Percentiles rank a stretch among this genome's conserved stretches.
These are phyloP conservation scores for Alternaria sp. DNA, from an alignment of 2,329 filamentous ascomycete genomes.

Conservation along the genomic window DNA sequence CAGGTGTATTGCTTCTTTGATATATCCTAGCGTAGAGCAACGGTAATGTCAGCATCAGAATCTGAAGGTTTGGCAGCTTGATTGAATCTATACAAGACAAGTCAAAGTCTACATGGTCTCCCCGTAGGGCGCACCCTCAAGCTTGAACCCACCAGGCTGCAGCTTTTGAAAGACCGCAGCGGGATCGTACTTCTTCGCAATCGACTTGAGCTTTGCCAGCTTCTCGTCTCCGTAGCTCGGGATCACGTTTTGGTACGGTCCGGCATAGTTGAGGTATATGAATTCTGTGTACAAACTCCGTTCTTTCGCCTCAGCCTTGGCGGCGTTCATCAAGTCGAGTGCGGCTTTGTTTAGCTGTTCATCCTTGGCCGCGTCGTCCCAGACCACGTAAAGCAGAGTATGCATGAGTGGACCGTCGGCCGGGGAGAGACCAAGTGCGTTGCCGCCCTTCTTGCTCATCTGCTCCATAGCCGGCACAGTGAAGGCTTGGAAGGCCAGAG, in stretches of 20 bases:
- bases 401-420: constrained; percentile 25
- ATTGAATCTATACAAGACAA: background rate
- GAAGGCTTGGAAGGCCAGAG: constrained; percentile 18
- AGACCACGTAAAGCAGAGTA: constrained; percentile 23
- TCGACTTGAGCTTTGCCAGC: constrained; percentile 22
- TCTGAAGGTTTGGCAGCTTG: background rate
- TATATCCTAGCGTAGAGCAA: background rate
- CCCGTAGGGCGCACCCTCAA: constrained; percentile 22
- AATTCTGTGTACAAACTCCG: constrained; percentile 29
- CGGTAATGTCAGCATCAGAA: background rate
- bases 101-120: background rate
- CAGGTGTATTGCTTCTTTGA: too few species aligned
- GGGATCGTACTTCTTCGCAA: constrained; percentile 31
- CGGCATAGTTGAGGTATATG: constrained; percentile 58
- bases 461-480: constrained; percentile 15
- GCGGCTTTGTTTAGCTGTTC: constrained; percentile 14
- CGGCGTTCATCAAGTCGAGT: constrained; percentile 15
- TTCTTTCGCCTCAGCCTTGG: constrained; percentile 17
- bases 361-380: constrained; percentile 25
- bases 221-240: constrained; percentile 51
- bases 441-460: constrained; percentile 28
- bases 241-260: constrained; percentile 51
- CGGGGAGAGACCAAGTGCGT: constrained; percentile 24
- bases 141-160: constrained; percentile 27
- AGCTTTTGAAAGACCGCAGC: constrained; percentile 27